Percentiles rank a stretch among this genome's conserved stretches.
phyloP scores from a whole-genome alignment of 192 early-diverging fungal species.

The Coemansia sp. region DNA sequence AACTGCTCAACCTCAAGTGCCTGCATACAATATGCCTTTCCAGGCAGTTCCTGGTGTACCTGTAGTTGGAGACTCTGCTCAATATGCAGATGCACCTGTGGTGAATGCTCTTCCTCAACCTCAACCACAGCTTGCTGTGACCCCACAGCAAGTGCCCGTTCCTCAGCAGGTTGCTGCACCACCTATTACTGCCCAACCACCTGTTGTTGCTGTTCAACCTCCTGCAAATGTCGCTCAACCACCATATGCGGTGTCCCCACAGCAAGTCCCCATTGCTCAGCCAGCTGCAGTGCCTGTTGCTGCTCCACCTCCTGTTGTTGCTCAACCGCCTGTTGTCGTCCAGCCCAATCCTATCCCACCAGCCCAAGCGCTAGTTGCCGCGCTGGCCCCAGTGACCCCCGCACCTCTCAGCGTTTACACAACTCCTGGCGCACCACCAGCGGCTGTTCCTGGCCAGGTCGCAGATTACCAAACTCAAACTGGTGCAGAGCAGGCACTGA shows the following conservation, averaged over 20 bases:
- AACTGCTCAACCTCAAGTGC: not conserved
- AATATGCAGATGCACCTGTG: not conserved
- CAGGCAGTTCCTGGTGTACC: too few relatives aligned
- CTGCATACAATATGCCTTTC: not conserved
- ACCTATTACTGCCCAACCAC: not conserved
- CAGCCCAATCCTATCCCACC: constrained; percentile 7
- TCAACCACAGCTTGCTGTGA: not conserved
- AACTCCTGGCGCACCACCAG: not conserved
- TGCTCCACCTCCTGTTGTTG: not conserved
- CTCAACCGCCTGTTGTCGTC: not conserved
- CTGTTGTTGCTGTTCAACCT: not conserved
- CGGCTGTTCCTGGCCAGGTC: constrained; percentile 10
- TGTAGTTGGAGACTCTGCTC: too few relatives aligned
- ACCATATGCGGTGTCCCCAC: not conserved
- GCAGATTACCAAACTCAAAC: constrained; percentile 22
- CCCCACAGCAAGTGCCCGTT: not conserved
- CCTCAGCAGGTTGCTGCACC: not conserved
- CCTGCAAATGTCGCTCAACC: not conserved
- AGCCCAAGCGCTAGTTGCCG: constrained; percentile 1
- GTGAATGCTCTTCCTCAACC: not conserved
- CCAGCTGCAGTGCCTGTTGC: constrained; percentile 4
- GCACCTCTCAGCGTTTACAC: not conserved
- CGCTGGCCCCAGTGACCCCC: not conserved
- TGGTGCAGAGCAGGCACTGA: not conserved
- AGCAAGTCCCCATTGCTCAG: not conserved